These are phyloP conservation scores for Hypsizygus ulmarius DNA, from an alignment of 1,284 basidiomycete genomes.

Conservation along the genomic window DNA sequence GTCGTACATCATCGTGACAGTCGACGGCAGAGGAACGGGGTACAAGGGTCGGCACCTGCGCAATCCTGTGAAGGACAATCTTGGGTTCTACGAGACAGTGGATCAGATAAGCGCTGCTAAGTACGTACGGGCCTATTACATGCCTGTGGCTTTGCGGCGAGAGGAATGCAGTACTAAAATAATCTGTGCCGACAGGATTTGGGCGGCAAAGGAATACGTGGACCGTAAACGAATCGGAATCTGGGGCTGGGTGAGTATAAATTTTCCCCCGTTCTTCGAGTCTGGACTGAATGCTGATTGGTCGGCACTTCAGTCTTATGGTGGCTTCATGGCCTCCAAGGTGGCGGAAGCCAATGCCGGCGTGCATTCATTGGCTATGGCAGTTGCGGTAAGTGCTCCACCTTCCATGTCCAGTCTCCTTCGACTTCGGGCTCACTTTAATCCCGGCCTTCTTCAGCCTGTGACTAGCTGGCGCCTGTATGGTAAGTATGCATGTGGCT, in stretches of 20 bases:
- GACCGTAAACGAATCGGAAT: constrained; percentile 86
- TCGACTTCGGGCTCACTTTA: constrained; percentile 7
- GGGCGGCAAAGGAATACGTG: constrained; percentile 76
- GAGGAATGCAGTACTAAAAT: constrained; percentile 9
- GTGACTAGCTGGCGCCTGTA: constrained; percentile 87
- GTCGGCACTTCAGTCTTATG: constrained; percentile 66
- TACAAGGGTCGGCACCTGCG: constrained; percentile 81
- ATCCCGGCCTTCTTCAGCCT: constrained; percentile 43
- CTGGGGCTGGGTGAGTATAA: constrained; percentile 84
- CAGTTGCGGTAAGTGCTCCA: constrained; percentile 70
- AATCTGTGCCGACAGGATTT: constrained; percentile 44
- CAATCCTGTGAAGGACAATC: constrained; percentile 80
- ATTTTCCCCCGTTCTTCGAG: constrained; percentile 1
- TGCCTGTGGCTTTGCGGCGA: constrained; percentile 8
- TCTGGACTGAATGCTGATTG: constrained; percentile 3
- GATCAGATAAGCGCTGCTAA: constrained; percentile 89
- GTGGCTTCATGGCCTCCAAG: constrained; percentile 91
- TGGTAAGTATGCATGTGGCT: constrained; percentile 44
- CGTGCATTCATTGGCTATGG: constrained; percentile 85
- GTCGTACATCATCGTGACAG: constrained; percentile 83
- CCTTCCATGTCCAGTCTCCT: neutral
- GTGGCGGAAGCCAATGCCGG: constrained; percentile 85
- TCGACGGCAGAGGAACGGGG: constrained; percentile 95
- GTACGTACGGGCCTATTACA: constrained; percentile 37
- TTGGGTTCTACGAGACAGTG: constrained; percentile 82